Evolutionary conservation across 768 basidiomycete genomes (phyloP).

Genomic region (Naganishia randhawae): DNA sequence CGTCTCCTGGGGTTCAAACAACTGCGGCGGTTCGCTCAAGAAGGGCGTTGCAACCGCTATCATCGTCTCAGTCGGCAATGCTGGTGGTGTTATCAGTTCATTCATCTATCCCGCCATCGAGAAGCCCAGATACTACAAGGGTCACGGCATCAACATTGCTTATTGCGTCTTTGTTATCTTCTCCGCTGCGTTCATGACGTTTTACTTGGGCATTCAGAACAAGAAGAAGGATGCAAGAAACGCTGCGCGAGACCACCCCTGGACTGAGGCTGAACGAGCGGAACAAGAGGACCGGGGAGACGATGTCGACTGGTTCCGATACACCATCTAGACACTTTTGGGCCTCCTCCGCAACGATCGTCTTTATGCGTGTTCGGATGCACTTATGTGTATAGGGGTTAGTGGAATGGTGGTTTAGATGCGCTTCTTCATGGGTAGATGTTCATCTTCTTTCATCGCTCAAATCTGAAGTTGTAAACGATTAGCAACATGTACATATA

Average conservation of each 20-base stretch:
- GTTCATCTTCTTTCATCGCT: not conserved
- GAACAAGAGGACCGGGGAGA: conserved; percentile 35
- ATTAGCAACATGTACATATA: not conserved
- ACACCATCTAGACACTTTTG: conserved; percentile 26
- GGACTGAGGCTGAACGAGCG: conserved; percentile 32
- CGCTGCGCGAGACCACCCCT: conserved; percentile 27
- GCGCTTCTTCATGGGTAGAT: not conserved
- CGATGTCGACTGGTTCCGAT: conserved; percentile 36
- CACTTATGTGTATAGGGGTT: not conserved
- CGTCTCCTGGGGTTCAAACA: conserved; percentile 38
- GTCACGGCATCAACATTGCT: conserved; percentile 36
- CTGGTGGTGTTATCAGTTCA: conserved; percentile 35
- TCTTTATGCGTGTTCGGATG: not conserved
- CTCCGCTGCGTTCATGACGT: conserved; percentile 29
- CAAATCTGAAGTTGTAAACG: not conserved
- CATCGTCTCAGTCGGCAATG: conserved; percentile 37
- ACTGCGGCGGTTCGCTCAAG: conserved; percentile 37
- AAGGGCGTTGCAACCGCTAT: conserved; percentile 37
- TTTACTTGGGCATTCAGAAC: conserved; percentile 30
- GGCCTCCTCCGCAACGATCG: not conserved
- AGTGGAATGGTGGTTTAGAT: not conserved
- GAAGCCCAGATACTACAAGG: conserved; percentile 34
- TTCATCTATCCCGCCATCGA: conserved; percentile 35
- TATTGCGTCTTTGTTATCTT: conserved; percentile 31
- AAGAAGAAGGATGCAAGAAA: conserved; percentile 30